A percentile compares a stretch with the other conserved stretches of the same genome.
Conservation (phyloP, 371 early-diverging fungal species). For the Mucor plumbeus region DNA sequence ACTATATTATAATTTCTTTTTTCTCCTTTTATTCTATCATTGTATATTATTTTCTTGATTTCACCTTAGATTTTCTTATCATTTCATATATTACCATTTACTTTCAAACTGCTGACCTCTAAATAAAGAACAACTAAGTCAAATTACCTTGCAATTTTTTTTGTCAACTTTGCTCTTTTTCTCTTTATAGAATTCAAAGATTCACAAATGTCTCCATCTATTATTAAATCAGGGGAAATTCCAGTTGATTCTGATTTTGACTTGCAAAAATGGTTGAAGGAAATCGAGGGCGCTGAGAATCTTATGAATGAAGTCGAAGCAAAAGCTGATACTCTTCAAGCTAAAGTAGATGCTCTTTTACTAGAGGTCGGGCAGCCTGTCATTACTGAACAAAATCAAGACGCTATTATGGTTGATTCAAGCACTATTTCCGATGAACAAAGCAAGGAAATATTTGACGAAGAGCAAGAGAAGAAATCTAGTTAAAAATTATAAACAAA, state of each 20-base stretch:
- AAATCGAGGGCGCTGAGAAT: slow-evolving; percentile 45
- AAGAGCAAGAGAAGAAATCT: slow-evolving; percentile 3
- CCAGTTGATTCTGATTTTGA: slow-evolving; percentile 32
- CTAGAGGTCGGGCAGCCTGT: slow-evolving; percentile 27
- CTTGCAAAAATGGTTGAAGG: slow-evolving; percentile 47
- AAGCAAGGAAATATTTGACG: background rate
- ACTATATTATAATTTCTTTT: background rate
- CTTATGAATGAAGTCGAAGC: slow-evolving; percentile 50
- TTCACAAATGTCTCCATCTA: slow-evolving; percentile 22
- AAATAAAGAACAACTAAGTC: background rate
- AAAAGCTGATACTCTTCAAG: slow-evolving; percentile 39
- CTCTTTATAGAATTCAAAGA: background rate
- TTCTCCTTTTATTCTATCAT: background rate
- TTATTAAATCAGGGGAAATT: slow-evolving; percentile 8
- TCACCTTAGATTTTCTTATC: background rate
- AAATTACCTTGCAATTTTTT: background rate
- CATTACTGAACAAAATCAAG: background rate
- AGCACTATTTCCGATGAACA: background rate
- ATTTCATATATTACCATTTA: background rate
- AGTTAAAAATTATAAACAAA: no score
- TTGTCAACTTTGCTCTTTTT: background rate
- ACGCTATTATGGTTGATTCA: background rate
- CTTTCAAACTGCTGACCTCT: background rate
- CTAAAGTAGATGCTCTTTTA: slow-evolving; percentile 49
- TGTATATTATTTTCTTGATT: background rate